Evolutionary conservation across 257 asterid genomes (phyloP).

Genomic region (Fraxinus pennsylvanica): DNA sequence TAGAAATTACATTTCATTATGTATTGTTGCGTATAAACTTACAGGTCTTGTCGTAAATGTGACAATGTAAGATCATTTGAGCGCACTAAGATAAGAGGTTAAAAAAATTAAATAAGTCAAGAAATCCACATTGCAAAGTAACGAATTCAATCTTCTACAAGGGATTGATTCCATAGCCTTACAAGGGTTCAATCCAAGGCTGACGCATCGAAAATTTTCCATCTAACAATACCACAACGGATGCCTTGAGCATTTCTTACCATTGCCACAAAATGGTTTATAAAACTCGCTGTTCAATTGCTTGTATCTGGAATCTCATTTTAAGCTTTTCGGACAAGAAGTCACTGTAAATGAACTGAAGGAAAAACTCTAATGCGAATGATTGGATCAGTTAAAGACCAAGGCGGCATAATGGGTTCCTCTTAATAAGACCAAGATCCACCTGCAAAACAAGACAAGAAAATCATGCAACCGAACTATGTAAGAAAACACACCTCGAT

Average conservation of each 20-base stretch:
- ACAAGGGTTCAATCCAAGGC: neutral
- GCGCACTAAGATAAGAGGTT: neutral
- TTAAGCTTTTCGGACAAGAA: neutral
- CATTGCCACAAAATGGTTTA: neutral
- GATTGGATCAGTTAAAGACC: constrained; percentile 45
- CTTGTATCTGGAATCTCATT: neutral
- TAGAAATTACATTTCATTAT: neutral
- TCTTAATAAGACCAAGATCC: constrained; percentile 82
- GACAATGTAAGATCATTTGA: neutral
- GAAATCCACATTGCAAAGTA: neutral
- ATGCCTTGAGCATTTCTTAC: neutral
- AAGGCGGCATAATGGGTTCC: constrained; percentile 76
- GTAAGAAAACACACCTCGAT: neutral
- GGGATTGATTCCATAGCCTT: neutral
- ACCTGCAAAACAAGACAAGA: constrained; percentile 48
- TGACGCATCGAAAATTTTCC: neutral
- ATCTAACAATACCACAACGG: neutral
- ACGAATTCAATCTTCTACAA: neutral
- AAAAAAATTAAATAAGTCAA: too few relatives aligned
- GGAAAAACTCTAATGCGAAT: neutral
- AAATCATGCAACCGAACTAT: constrained; percentile 8
- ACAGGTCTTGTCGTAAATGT: neutral
- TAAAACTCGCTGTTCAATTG: neutral
- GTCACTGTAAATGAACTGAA: neutral
- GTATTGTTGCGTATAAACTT: neutral